Conservation (phyloP, 164 flowering plant genomes). For the Litsea cubeba region DNA sequence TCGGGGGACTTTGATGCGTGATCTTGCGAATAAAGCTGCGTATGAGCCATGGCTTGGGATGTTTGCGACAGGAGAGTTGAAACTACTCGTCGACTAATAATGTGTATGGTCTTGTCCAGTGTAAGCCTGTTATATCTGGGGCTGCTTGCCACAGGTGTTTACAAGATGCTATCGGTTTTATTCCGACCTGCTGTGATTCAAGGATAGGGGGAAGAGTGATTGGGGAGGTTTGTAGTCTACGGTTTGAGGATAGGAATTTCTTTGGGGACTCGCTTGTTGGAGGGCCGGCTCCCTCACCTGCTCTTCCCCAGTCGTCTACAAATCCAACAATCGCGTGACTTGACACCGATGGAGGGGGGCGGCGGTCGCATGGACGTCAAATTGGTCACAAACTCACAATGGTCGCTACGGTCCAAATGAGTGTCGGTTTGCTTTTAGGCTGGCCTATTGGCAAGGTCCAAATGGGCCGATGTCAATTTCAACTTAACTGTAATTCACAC, state of each 20-base stretch:
- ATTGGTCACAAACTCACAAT: no score
- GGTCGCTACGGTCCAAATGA: no score
- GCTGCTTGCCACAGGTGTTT: background rate
- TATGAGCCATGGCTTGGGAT: background rate
- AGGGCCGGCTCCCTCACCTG: background rate
- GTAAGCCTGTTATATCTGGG: background rate
- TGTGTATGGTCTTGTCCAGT: background rate
- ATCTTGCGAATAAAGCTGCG: background rate
- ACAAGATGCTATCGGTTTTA: background rate
- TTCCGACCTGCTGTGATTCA: background rate
- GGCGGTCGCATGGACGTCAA: no score
- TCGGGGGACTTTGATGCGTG: background rate
- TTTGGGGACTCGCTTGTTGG: background rate
- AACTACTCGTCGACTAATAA: background rate
- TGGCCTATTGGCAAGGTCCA: no score
- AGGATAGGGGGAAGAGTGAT: no score
- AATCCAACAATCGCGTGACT: no score
- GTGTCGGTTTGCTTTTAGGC: no score
- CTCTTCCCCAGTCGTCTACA: background rate
- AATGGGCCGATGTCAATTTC: no score
- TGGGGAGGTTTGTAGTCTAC: background rate
- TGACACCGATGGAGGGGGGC: no score
- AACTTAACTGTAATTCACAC: no score
- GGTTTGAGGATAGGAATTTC: background rate
- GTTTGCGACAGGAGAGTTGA: background rate